Evolutionary conservation across 2,329 filamentous ascomycete species (phyloP), one percentile per base, ranked within the genome.

Genomic region (Knoxdaviesia proteae): DNA sequence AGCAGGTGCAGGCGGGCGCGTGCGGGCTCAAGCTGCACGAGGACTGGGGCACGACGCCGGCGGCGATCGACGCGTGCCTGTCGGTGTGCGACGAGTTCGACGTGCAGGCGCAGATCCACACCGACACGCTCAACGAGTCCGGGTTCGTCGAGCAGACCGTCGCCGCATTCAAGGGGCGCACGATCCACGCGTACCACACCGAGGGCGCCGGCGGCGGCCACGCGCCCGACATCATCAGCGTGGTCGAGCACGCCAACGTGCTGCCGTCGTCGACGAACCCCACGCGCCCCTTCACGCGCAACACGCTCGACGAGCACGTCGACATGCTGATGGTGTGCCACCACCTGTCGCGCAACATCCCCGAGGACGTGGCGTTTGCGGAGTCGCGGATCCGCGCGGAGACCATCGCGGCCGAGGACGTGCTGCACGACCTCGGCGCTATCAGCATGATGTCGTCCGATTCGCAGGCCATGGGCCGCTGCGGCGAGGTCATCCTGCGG

Each of bases 241-340:
- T 94, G 1, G 88, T 94, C 7, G 84, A 92, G 58, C 79, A 87
- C 53, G 61, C 73, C 40, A 90, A 96, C 54, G 86, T 96, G 2
- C 71, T 96, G 1, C 88, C 88, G 0, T 84, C 79, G 5, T 88
- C 80, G 39, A 96, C 88, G 0, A 96, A 94, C 57, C 88, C 88
- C 0, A 96, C 88, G 1, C 69, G 87, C 2, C 88, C 88, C 0
- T 94, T 77, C 59, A 96, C 88, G 2, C 68, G 70, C 49, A 94
- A 96, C 63, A 96, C 88, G 0, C 71, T 96, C 0, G 88, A 94
- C 54, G 88, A 96, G 60, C 88, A 96, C 61, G 72, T 94, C 9
- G 88, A 96, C 62, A 96, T 96, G 88, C 65, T 94, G 39, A 94
- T 94, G 88, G 84, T 94, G 35, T 96, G 88, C 65, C 88, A 96